phyloP scores from a whole-genome alignment of 495 filamentous ascomycete genomes.

The Penicillium cosmopolitanum region DNA sequence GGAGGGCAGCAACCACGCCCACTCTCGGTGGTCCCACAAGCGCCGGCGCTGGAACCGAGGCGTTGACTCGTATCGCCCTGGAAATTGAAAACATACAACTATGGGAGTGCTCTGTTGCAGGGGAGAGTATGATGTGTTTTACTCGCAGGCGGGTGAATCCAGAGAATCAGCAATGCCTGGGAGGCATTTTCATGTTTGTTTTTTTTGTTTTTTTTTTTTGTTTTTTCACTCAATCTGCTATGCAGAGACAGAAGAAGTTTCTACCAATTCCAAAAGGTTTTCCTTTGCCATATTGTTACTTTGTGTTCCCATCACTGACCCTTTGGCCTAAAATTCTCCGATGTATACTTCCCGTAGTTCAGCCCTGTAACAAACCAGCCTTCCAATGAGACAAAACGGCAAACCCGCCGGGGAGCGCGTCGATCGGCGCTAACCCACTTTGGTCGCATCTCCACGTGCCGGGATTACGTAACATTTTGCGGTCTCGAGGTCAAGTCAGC shows the following conservation, averaged over 20 bases:
- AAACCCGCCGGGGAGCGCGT: background rate
- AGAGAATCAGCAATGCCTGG: background rate
- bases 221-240: background rate
- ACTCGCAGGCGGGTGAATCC: no score
- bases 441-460: constrained; percentile 11
- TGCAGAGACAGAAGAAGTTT: background rate
- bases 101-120: background rate
- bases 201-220: no score
- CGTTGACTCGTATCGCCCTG: background rate
- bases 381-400: background rate
- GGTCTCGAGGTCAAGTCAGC: constrained; percentile 12
- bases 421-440: constrained; percentile 17
- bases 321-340: no score
- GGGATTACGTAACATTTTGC: constrained; percentile 15
- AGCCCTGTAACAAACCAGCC: background rate
- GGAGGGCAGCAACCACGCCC: background rate
- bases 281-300: no score
- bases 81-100: background rate
- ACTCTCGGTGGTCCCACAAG: background rate
- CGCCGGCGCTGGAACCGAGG: background rate
- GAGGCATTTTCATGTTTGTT: background rate
- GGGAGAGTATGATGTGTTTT: no score
- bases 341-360: background rate
- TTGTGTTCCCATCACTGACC: no score
- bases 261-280: background rate